phyloP scores from a whole-genome alignment of 2,329 filamentous ascomycete species.

The Xylaria sp. region DNA sequence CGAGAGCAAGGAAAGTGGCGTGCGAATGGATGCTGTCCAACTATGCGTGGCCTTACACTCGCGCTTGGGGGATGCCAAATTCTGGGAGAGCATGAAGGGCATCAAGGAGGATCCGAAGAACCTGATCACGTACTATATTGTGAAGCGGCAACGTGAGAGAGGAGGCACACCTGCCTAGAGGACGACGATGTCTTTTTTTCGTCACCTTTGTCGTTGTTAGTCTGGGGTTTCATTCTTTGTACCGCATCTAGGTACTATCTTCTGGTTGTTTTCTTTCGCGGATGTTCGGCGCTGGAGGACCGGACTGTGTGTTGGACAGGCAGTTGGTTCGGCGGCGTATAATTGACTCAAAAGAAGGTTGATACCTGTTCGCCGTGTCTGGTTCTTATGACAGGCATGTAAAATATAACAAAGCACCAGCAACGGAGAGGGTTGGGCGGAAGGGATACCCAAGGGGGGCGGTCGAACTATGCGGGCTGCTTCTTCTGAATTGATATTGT shows the following conservation, averaged over 20 bases:
- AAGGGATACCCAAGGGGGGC: not conserved
- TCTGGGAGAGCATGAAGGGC: conserved; percentile 69
- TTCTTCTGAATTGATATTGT: not conserved
- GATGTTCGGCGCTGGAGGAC: not conserved
- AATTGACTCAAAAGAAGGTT: not conserved
- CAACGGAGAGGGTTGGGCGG: not conserved
- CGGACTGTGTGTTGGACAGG: not conserved
- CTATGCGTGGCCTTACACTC: conserved; percentile 74
- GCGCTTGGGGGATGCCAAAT: conserved; percentile 59
- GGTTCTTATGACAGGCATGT: not conserved
- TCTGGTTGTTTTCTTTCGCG: not conserved
- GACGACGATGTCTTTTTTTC: not conserved
- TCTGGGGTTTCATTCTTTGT: not conserved
- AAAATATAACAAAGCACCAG: not conserved
- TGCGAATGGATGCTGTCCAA: conserved; percentile 76
- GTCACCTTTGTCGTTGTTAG: not conserved
- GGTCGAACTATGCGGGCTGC: not conserved
- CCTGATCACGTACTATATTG: conserved; percentile 80
- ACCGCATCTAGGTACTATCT: not conserved
- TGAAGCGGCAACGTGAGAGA: conserved; percentile 65
- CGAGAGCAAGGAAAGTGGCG: conserved; percentile 62
- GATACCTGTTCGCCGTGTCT: not conserved
- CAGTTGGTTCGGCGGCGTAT: no score
- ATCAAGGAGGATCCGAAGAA: conserved; percentile 75
- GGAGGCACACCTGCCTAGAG: conserved; percentile 11